Conservation (phyloP, 768 basidiomycete species). For the Pleurotus salmoneostramineus region DNA sequence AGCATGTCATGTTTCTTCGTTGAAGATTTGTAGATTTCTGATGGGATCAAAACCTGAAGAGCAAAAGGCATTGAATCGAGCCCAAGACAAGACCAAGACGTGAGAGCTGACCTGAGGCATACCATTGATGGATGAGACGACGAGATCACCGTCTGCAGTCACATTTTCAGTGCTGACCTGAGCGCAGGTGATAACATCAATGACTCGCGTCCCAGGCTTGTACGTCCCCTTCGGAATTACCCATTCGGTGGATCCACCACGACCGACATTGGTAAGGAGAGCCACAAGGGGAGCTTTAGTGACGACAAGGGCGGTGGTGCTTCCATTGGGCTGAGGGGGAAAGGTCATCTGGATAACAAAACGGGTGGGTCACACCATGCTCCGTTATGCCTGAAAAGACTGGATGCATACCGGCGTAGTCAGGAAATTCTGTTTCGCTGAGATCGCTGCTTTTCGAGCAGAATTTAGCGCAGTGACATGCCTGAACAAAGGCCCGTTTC, state of each 20-base stretch:
- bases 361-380: background rate
- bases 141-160: slow-evolving; percentile 36
- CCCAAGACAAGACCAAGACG: no score
- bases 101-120: slow-evolving; percentile 36
- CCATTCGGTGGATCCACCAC: slow-evolving; percentile 34
- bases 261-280: slow-evolving; percentile 53
- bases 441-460: slow-evolving; percentile 47
- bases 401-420: slow-evolving; percentile 36
- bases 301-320: slow-evolving; percentile 35
- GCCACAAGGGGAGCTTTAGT: slow-evolving; percentile 55
- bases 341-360: slow-evolving; percentile 36
- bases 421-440: slow-evolving; percentile 37
- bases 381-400: background rate
- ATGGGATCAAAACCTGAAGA: background rate
- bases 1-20: no score
- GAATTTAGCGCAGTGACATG: slow-evolving; percentile 47
- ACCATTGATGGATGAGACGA: slow-evolving; percentile 33
- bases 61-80: background rate
- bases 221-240: slow-evolving; percentile 33
- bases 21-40: background rate
- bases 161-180: slow-evolving; percentile 21
- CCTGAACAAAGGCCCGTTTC: slow-evolving; percentile 43
- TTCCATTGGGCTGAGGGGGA: slow-evolving; percentile 27
- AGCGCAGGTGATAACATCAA: slow-evolving; percentile 51
- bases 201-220: slow-evolving; percentile 33